These are phyloP conservation scores for Lactuca sativa DNA, from an alignment of 129 eudicot genomes.

Conservation along the genomic window DNA sequence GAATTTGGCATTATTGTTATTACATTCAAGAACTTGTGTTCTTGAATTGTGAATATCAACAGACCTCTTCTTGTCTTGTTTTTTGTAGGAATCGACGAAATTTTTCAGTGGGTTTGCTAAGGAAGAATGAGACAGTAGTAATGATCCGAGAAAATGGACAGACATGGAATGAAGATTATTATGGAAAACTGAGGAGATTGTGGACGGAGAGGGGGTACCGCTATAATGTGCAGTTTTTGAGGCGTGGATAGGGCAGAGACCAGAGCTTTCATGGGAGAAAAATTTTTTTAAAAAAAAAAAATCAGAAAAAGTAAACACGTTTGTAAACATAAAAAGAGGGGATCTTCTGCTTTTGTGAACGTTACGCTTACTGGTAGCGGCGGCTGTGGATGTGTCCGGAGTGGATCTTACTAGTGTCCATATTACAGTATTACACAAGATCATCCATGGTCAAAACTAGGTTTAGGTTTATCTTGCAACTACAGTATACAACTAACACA, in stretches of 20 bases:
- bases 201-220: not conserved
- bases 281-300: no score
- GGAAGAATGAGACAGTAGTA: slow-evolving; percentile 13
- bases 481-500: no score
- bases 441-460: no score
- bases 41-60: slow-evolving; percentile 50
- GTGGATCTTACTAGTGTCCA: no score
- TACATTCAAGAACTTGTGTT: slow-evolving; percentile 22
- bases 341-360: not conserved
- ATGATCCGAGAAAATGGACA: slow-evolving; percentile 30
- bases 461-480: no score
- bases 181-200: not conserved
- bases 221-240: slow-evolving; percentile 4
- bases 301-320: no score
- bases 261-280: slow-evolving; percentile 27
- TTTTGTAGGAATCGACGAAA: slow-evolving; percentile 18
- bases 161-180: slow-evolving; percentile 31
- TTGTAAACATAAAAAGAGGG: not conserved
- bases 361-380: not conserved
- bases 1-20: slow-evolving; percentile 16
- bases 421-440: no score
- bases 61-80: slow-evolving; percentile 28
- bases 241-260: slow-evolving; percentile 25
- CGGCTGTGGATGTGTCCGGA: not conserved
- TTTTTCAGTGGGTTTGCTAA: slow-evolving; percentile 23